Evolutionary conservation across 768 basidiomycete species (phyloP).

Genomic region (Termitomyces sp.): DNA sequence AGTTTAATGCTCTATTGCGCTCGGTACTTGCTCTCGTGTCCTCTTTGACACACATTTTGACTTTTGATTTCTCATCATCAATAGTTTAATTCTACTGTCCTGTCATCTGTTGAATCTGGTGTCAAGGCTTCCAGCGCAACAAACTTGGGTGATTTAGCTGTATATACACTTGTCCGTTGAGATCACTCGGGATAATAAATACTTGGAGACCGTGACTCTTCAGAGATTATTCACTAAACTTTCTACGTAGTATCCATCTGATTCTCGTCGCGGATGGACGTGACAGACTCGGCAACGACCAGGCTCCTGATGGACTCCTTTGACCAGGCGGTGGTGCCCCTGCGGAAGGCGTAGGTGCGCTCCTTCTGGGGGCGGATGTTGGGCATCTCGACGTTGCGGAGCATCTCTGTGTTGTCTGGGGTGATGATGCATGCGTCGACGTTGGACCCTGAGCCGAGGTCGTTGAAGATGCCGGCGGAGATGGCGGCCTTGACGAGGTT

Average conservation of each 20-base stretch:
- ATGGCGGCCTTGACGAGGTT: slow-evolving; percentile 82
- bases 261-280: slow-evolving; percentile 48
- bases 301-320: slow-evolving; percentile 72
- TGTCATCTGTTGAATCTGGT: too few relatives aligned
- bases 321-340: slow-evolving; percentile 89
- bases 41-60: too few relatives aligned
- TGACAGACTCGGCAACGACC: slow-evolving; percentile 70
- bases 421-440: slow-evolving; percentile 97
- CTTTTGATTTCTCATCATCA: too few relatives aligned
- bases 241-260: slow-evolving; percentile 71
- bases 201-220: too few relatives aligned
- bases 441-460: slow-evolving; percentile 98
- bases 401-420: slow-evolving; percentile 81
- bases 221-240: too few relatives aligned
- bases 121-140: too few relatives aligned
- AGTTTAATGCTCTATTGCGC: too few relatives aligned
- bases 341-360: slow-evolving; percentile 65
- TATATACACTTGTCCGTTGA: too few relatives aligned
- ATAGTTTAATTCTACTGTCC: too few relatives aligned
- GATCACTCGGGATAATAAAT: too few relatives aligned
- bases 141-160: too few relatives aligned
- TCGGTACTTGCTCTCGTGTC: too few relatives aligned
- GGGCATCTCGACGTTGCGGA: slow-evolving; percentile 91
- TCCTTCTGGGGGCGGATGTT: slow-evolving; percentile 83
- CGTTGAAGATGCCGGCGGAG: slow-evolving; percentile 97